Base-by-base conservation (phyloP, 2,329 filamentous ascomycete species). In the Ceratocystis ficicola region DNA sequence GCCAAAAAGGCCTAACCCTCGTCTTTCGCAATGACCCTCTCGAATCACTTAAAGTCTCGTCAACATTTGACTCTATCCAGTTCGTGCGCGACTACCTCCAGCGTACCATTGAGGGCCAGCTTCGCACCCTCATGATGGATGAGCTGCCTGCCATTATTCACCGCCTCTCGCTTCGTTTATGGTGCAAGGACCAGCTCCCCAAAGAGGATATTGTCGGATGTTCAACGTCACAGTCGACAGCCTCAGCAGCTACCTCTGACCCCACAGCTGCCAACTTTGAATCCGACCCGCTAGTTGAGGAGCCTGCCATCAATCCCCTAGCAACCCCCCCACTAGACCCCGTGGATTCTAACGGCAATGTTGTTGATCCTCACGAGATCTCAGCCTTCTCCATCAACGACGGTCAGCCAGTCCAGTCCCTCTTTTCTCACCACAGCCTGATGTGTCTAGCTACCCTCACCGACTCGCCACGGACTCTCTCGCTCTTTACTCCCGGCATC, bases 1-100 rank as follows among this genome's bases (percentile, higher is more conserved):
- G 91, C 74, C 91, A 96, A 77, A 99, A 99, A 74, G 94, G 94
- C 22, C 82, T 99, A 66, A 99, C 94, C 1, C 81, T 99, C 61
- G 94, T 99, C 57, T 99, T 99, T 75, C 87, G 94, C 71, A 97
- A 99, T 82, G 94, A 99, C 74, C 94, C 94, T 3, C 85, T 99
- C 68, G 94, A 99, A 74, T 96, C 93, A 3, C 85, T 99, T 72
- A 97, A 96, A 78, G 94, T 99, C 70, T 97, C 93, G 0, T 97
- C 93, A 70, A 99, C 94, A 57, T 99, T 99, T 76, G 94, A 99
- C 78, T 96, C 93, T 12, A 99, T 99, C 72, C 93, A 94, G 57
- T 99, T 99, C 73, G 94, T 99, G 69, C 88, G 94, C 70, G 92
- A 99, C 75, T 97, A 97, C 75, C 79, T 99, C 66, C 94, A 99